These are phyloP conservation scores for Trametes hirsuta DNA, from an alignment of 1,284 basidiomycete genomes.

Conservation along the genomic window DNA sequence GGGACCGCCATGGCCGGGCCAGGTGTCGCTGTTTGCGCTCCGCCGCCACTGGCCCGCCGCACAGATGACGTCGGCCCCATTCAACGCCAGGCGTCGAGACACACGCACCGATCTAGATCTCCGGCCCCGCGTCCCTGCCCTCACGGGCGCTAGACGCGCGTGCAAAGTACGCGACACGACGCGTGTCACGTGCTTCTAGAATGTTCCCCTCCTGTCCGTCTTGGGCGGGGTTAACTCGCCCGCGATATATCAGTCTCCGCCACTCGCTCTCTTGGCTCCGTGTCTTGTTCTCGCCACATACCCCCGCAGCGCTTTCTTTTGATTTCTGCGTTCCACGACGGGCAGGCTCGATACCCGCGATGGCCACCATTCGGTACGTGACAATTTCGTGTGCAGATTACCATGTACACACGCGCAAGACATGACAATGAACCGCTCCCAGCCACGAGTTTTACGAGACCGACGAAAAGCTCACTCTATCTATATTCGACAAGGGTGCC, in stretches of 20 bases:
- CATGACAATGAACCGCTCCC: slow-evolving; percentile 1
- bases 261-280: background rate
- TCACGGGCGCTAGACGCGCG: too few relatives aligned
- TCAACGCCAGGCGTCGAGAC: background rate
- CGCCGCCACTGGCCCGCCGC: slow-evolving; percentile 5
- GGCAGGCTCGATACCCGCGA: background rate
- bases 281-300: background rate
- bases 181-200: slow-evolving; percentile 27
- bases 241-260: background rate
- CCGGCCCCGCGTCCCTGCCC: background rate
- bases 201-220: slow-evolving; percentile 19
- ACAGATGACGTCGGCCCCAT: slow-evolving; percentile 13
- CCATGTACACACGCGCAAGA: background rate
- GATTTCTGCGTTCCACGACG: background rate
- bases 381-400: background rate
- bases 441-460: slow-evolving; percentile 92
- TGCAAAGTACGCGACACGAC: background rate
- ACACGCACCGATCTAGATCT: slow-evolving; percentile 11
- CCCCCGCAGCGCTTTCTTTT: too few relatives aligned
- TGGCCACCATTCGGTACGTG: slow-evolving; percentile 19
- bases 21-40: slow-evolving; percentile 10
- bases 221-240: slow-evolving; percentile 6
- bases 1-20: slow-evolving; percentile 13
- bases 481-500: slow-evolving; percentile 80
- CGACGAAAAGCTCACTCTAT: slow-evolving; percentile 72